Percentiles rank a stretch among this genome's conserved stretches.
Conservation (phyloP, 495 filamentous ascomycete species). For the Aspergillus carlsbadensis region DNA sequence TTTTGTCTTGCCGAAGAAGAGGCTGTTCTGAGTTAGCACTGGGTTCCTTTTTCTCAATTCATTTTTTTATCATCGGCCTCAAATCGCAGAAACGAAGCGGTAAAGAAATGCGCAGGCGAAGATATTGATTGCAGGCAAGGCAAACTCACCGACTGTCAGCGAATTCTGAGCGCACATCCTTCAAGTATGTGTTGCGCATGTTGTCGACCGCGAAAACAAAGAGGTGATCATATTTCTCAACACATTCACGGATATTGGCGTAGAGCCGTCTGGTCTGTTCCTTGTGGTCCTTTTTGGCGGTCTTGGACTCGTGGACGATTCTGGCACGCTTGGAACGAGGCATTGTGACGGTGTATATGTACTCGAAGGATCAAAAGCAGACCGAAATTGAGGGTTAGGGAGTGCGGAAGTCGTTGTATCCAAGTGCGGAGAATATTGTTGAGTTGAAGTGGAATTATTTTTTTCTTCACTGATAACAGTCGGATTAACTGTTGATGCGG, state of each 20-base stretch:
- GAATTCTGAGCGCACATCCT: conserved; percentile 83
- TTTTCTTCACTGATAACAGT: conserved; percentile 44
- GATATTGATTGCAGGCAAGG: neutral
- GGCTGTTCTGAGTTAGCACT: conserved; percentile 39
- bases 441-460: conserved; percentile 21
- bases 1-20: conserved; percentile 99
- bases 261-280: conserved; percentile 87
- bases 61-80: neutral
- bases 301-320: conserved; percentile 84
- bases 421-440: conserved; percentile 13
- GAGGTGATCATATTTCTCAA: conserved; percentile 83
- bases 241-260: conserved; percentile 78
- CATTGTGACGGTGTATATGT: conserved; percentile 56
- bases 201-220: conserved; percentile 94
- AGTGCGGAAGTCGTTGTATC: conserved; percentile 9
- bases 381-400: neutral
- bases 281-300: conserved; percentile 83
- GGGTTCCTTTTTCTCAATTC: neutral
- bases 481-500: conserved; percentile 39
- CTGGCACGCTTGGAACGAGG: conserved; percentile 93
- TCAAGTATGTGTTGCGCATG: conserved; percentile 98
- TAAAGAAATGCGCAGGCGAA: neutral
- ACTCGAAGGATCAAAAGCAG: neutral
- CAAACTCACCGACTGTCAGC: conserved; percentile 72
- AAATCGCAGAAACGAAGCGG: neutral